phyloP scores from a whole-genome alignment of 768 basidiomycete genomes.

The Pisolithus sp. region DNA sequence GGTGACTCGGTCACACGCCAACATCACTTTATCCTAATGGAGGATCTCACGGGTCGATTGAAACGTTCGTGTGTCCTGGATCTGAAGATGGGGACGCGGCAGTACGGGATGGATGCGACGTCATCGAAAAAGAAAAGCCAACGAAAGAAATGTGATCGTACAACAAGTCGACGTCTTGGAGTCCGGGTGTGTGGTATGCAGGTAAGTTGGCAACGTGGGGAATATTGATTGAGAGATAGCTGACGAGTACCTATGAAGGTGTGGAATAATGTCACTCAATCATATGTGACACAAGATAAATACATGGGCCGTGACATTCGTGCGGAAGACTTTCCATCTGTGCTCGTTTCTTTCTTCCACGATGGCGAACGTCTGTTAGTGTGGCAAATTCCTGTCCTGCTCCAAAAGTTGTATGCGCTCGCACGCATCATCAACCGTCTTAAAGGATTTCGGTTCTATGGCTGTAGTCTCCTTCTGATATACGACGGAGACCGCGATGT shows the following conservation, averaged over 20 bases:
- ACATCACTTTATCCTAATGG: conserved; percentile 98
- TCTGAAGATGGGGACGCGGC: conserved; percentile 99
- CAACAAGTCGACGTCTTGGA: conserved; percentile 86
- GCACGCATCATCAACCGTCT: conserved; percentile 85
- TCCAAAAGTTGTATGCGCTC: conserved; percentile 90
- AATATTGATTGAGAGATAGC: not conserved
- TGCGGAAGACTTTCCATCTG: conserved; percentile 75
- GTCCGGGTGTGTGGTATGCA: conserved; percentile 98
- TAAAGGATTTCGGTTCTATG: conserved; percentile 97
- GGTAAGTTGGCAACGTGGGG: conserved; percentile 44
- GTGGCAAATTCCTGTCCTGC: conserved; percentile 86
- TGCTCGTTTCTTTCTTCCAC: conserved; percentile 76
- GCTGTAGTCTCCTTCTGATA: conserved; percentile 92
- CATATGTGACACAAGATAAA: conserved; percentile 92
- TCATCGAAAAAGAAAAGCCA: conserved; percentile 95
- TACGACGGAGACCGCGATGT: conserved; percentile 92
- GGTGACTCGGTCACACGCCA: conserved; percentile 66
- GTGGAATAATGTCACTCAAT: conserved; percentile 81
- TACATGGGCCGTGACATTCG: conserved; percentile 90
- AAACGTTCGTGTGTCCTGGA: conserved; percentile 94
- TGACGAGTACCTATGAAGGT: conserved; percentile 47
- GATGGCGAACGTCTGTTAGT: conserved; percentile 80
- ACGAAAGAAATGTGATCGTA: conserved; percentile 95
- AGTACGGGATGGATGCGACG: conserved; percentile 95
- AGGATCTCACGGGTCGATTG: conserved; percentile 89